Conservation (phyloP, 208 protist genomes). For the Crithidia sp. region DNA sequence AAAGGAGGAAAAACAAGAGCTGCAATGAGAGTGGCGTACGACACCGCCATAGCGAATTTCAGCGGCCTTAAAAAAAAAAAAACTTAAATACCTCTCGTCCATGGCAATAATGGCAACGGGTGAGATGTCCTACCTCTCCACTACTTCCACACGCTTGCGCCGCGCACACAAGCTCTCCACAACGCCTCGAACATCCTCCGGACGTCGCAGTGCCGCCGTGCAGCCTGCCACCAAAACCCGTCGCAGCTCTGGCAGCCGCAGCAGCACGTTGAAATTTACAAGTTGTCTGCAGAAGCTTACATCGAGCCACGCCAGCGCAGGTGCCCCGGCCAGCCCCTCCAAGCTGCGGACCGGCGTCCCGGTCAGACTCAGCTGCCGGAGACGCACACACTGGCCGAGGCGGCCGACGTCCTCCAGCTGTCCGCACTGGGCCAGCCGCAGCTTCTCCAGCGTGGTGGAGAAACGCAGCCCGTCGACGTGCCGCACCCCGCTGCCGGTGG, state of each 20-base stretch:
- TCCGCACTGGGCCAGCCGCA: constrained; percentile 10
- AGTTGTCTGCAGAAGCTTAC: constrained; percentile 30
- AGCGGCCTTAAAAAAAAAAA: not conserved
- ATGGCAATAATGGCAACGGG: not conserved
- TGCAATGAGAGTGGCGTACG: no score
- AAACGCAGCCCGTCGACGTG: constrained; percentile 5
- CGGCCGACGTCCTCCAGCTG: constrained; percentile 8
- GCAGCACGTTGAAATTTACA: constrained; percentile 7
- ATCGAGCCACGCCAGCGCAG: constrained; percentile 18
- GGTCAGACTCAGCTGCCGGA: constrained; percentile 9
- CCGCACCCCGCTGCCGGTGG: constrained; percentile 10
- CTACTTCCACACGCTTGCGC: not conserved
- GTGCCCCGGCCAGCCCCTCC: constrained; percentile 7
- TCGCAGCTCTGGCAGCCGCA: constrained; percentile 6
- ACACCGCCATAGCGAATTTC: no score
- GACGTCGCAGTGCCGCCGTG: constrained; percentile 12
- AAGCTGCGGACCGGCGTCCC: constrained; percentile 1
- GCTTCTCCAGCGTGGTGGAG: constrained; percentile 14
- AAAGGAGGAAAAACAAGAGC: not conserved
- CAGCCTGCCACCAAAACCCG: constrained; percentile 6
- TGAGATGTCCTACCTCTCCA: not conserved
- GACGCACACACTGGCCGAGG: constrained; percentile 14
- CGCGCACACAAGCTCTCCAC: constrained; percentile 3
- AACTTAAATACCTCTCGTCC: no score
- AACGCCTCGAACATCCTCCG: not conserved